These are phyloP conservation scores for Acaromyces ingoldii DNA, from an alignment of 1,284 basidiomycete genomes.

Conservation along the genomic window DNA sequence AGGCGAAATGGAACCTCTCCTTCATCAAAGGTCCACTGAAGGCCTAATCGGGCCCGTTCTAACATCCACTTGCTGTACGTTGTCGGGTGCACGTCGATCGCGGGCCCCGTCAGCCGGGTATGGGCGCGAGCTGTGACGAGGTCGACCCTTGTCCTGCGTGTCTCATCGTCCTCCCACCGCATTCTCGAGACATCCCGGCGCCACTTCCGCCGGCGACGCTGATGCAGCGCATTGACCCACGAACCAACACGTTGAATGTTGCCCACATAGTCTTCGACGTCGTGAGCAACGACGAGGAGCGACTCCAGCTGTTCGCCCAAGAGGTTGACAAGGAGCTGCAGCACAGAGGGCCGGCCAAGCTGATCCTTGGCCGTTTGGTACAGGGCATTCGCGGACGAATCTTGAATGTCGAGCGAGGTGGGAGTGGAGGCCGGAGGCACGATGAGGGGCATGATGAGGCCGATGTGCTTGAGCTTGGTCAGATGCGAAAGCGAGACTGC, in stretches of 20 bases:
- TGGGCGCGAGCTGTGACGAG: constrained; percentile 1
- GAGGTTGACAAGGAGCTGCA: not conserved
- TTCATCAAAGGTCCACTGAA: not conserved
- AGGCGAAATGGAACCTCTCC: not conserved
- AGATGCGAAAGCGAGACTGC: not conserved
- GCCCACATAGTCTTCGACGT: constrained; percentile 1
- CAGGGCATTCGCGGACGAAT: too few species aligned
- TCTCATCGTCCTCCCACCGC: not conserved
- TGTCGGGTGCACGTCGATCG: not conserved
- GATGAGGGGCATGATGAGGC: constrained; percentile 1
- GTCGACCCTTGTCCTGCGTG: not conserved
- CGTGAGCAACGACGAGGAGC: not conserved
- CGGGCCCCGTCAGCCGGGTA: not conserved
- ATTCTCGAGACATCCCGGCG: too few species aligned
- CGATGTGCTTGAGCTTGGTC: not conserved
- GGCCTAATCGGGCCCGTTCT: not conserved
- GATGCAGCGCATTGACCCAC: constrained; percentile 1
- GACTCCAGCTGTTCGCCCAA: not conserved
- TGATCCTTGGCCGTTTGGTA: not conserved
- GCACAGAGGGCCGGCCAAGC: not conserved
- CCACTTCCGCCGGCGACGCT: too few species aligned
- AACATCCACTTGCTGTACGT: constrained; percentile 5
- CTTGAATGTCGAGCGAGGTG: not conserved
- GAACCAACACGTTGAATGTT: not conserved
- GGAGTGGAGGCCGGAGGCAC: not conserved